Evolutionary conservation across 1,139 yeast species (phyloP).

Genomic region (Magnusiomyces sp.): DNA sequence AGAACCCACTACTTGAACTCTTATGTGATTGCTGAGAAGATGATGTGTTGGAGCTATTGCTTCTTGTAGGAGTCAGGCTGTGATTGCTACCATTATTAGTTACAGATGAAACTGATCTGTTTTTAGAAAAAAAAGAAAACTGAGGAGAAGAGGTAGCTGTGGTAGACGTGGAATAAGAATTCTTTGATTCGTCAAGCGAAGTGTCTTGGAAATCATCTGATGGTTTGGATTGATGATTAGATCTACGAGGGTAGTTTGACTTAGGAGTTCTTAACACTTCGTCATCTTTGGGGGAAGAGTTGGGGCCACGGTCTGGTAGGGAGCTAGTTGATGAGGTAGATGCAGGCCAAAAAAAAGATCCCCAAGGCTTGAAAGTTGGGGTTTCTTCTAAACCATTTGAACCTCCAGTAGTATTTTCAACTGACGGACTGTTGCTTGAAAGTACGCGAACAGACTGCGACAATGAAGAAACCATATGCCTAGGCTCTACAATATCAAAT

Average conservation of each 20-base stretch:
- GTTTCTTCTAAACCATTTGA: not conserved
- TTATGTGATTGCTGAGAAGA: not conserved
- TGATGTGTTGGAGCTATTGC: not conserved
- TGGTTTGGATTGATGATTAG: not conserved
- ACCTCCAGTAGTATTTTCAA: not conserved
- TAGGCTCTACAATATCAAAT: conserved; percentile 79
- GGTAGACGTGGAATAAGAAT: not conserved
- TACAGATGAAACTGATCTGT: too few species aligned
- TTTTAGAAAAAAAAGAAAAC: too few species aligned
- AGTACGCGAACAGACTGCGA: not conserved
- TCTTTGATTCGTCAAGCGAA: not conserved
- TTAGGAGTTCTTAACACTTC: not conserved
- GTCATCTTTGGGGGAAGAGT: not conserved
- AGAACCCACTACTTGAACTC: conserved; percentile 5
- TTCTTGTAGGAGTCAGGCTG: not conserved
- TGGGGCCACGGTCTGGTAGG: not conserved
- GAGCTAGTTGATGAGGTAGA: not conserved
- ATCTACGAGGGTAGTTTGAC: not conserved
- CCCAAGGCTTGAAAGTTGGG: not conserved
- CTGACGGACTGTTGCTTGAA: not conserved
- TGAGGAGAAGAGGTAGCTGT: too few species aligned
- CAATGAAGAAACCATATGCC: conserved; percentile 40
- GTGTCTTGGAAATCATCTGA: not conserved
- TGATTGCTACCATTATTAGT: too few species aligned
- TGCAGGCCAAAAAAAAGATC: not conserved